Evolutionary conservation across 768 basidiomycete species (phyloP).

Genomic region (Boletus rubescentipes): DNA sequence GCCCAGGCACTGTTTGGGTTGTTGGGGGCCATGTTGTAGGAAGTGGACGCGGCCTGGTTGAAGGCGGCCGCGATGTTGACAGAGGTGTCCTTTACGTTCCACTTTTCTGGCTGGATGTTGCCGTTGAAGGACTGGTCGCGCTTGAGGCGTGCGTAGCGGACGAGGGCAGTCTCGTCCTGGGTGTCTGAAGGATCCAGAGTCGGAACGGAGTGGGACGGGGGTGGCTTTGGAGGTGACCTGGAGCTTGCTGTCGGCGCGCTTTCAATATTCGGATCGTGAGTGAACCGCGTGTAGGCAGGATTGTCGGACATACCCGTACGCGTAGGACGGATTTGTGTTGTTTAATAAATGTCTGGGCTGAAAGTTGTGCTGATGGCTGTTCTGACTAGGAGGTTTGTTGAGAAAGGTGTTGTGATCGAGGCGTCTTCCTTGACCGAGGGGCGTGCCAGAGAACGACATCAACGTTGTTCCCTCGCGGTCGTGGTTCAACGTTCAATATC

Average conservation of each 20-base stretch:
- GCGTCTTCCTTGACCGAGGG: conserved; percentile 82
- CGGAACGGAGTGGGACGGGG: conserved; percentile 29
- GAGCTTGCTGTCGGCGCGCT: conserved; percentile 57
- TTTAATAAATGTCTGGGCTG: conserved; percentile 24
- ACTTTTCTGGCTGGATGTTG: conserved; percentile 58
- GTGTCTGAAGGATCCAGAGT: conserved; percentile 44
- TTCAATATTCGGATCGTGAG: conserved; percentile 13
- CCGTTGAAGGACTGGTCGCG: conserved; percentile 36
- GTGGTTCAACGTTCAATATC: conserved; percentile 6
- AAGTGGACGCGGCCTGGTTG: conserved; percentile 57
- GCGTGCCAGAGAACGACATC: conserved; percentile 87
- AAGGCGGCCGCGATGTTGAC: conserved; percentile 87
- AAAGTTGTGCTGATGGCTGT: conserved; percentile 28
- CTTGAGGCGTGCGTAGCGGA: conserved; percentile 48
- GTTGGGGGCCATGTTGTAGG: conserved; percentile 40
- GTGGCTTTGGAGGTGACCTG: conserved; percentile 58
- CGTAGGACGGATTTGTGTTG: conserved; percentile 60
- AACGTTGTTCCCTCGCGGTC: conserved; percentile 17
- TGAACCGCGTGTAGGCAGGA: conserved; percentile 10
- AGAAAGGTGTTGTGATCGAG: conserved; percentile 79
- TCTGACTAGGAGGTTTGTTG: conserved; percentile 47
- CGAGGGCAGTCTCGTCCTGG: conserved; percentile 45
- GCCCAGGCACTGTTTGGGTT: conserved; percentile 69
- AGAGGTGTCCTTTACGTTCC: conserved; percentile 78
- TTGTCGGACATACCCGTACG: conserved; percentile 57